Base-by-base conservation (phyloP, 306 rosid genomes). In the Fagus sylvatica region DNA sequence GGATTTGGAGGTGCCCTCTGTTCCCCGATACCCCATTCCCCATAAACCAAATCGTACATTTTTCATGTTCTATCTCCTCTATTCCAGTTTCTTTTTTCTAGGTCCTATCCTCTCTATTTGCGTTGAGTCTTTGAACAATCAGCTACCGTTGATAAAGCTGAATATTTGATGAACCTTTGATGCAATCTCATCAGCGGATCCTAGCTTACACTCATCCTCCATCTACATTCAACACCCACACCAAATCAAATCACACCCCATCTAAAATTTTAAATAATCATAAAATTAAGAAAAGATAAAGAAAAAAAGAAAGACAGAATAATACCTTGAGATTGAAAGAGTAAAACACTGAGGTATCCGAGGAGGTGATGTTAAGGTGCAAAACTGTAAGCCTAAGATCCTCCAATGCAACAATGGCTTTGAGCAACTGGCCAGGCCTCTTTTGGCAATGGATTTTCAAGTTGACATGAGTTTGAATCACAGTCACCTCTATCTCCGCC, bases 251-350 rank as follows among this genome's bases (percentile, higher is more conserved):
- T 16, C 40, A 60, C 28, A 22, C 28, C 28, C 28, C 28, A 22
- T 22, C 28, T 22, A 22, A 22, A 22, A 92, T 83, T n/a, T 89
- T 90, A 78, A 75, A 5, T 76, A 46, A 56, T 61, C 49, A 42
- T 46, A 8, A 74, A 53, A 2, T 28, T 36, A 32, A 42, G 39
- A 36, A 37, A 53, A 57, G 53, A 16, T 16, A 57, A 70, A 46
- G 41, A 54, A 39, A 40, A 34, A 75, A 79, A 59, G 42, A 39
- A 79, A 74, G 87, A 70, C 79, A 78, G 59, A 76, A 73, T 76
- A 83, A 77, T 86, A 95, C 99, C 99, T 90, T 93, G 89, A 95
- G 98, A 85, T 95, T 93, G 90, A 95, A 84, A 69, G 97, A 91
- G 91, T 91, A 95, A 22, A 90, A 86, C 70, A 91, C 90, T 19